phyloP scores from a whole-genome alignment of 768 basidiomycete genomes.

The Rhodosporidiobolus sp. region DNA sequence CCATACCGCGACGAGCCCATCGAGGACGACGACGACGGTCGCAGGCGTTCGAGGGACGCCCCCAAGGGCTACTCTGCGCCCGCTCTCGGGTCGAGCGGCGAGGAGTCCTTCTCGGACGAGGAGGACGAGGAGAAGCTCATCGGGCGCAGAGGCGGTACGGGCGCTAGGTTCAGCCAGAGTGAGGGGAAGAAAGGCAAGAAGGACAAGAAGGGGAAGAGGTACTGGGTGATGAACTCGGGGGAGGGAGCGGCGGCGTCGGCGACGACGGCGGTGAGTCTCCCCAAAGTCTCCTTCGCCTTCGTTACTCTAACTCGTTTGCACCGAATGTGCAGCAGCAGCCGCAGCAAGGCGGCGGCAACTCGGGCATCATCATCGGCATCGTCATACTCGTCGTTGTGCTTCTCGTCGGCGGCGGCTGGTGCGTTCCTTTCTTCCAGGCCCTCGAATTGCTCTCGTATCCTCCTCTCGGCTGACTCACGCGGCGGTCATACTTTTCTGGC shows the following conservation, averaged over 20 bases:
- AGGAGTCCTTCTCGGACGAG: not conserved
- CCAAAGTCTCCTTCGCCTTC: not conserved
- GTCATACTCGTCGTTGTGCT: not conserved
- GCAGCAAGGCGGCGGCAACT: not conserved
- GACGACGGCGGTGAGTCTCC: not conserved
- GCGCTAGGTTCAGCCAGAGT: not conserved
- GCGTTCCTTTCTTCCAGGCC: not conserved
- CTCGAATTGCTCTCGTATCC: not conserved
- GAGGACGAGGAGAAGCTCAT: conserved; percentile 34
- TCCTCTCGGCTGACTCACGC: not conserved
- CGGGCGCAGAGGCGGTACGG: not conserved
- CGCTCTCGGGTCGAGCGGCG: conserved; percentile 7
- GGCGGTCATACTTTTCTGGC: too few species aligned
- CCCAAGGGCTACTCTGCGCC: not conserved
- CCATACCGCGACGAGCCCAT: conserved; percentile 16
- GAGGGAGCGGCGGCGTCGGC: not conserved
- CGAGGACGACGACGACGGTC: not conserved
- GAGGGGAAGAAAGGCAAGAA: not conserved
- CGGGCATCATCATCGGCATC: not conserved
- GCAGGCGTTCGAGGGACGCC: not conserved
- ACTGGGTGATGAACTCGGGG: conserved; percentile 2
- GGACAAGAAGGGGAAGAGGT: not conserved
- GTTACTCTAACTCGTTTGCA: too few species aligned
- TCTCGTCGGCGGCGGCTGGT: not conserved
- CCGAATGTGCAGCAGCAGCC: not conserved